A percentile compares a stretch with the other conserved stretches of the same genome.
Conservation (phyloP, 208 protist species). For the Crithidia thermophila region DNA sequence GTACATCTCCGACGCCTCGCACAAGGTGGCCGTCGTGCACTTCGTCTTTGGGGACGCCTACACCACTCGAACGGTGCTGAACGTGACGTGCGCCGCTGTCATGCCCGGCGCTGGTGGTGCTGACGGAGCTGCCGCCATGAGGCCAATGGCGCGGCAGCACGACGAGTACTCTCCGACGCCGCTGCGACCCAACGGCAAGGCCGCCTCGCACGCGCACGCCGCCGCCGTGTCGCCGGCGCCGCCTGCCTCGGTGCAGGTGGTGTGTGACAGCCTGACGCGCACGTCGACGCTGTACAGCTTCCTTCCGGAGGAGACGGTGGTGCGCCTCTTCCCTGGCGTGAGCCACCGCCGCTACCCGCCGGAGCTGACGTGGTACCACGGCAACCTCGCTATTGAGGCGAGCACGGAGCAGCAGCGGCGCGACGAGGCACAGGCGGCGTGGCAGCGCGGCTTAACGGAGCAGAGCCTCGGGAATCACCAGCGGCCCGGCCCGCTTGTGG, state of each 20-base stretch:
- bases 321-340: conserved; percentile 30
- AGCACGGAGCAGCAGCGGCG: conserved; percentile 35
- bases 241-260: conserved; percentile 12
- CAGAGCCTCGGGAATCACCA: conserved; percentile 28
- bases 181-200: not conserved
- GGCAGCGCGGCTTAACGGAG: conserved; percentile 47
- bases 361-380: conserved; percentile 69
- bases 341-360: conserved; percentile 42
- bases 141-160: not conserved
- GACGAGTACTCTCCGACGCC: conserved; percentile 7
- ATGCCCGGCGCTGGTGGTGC: not conserved
- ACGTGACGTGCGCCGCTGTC: conserved; percentile 18
- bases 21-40: conserved; percentile 43
- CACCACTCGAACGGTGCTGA: conserved; percentile 57
- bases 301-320: conserved; percentile 7
- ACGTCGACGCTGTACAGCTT: conserved; percentile 20
- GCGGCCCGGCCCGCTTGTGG: conserved; percentile 32
- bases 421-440: conserved; percentile 29
- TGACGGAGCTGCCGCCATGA: not conserved
- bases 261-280: conserved; percentile 41
- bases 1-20: conserved; percentile 24
- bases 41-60: conserved; percentile 83
- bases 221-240: not conserved
- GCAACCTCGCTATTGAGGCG: conserved; percentile 34
- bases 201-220: not conserved